Base-by-base conservation (phyloP, 345 rosid species). In the Linum usitatissimum region DNA sequence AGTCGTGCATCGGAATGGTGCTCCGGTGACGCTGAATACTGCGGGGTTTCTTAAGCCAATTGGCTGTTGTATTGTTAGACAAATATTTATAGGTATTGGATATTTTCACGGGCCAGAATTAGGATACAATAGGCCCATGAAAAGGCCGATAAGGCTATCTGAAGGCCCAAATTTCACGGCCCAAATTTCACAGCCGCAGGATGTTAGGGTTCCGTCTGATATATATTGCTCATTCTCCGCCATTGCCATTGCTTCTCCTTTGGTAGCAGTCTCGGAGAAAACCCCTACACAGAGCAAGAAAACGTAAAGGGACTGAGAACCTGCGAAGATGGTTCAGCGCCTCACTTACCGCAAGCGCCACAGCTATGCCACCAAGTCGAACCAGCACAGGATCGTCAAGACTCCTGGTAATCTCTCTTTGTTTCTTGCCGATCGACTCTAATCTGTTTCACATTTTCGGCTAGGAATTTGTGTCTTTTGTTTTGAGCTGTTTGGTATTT, bases 281-380 rank as follows among this genome's bases (percentile, higher is more conserved):
- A 45, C 2, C 17, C 51, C 10, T 3, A 45, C 3, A 9, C 8
- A 57, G 21, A 57, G 34, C 28, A 21, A 7, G 21, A 57, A 20
- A 14, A 6, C 1, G 17, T 1, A 23, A 28, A 19, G 30, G 21
- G 31, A 23, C 3, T 4, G 9, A 10, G 30, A 10, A 12, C 18
- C 19, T 7, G 31, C 17, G 31, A 23, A 14, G 21, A 57, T 57
- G 60, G 60, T 57, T 7, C 60, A 57, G 60, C 60, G 60, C 9
- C 60, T 57, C 15, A 57, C 60, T 19, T 57, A 57, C 10, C 60
- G 60, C 15, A 57, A 57, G 34, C 28, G 60, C 15, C 60, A 57
- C 31, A 57, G 60, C 60, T 57, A 57, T 57, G 60, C 60, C 60
- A 57, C 60, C 31, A 57, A 57, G 31, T 57, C 60, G 3, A 57